A percentile compares a stretch with the other conserved stretches of the same genome.
These are phyloP conservation scores for Gaillardinia entomophila DNA, from an alignment of 805 yeast species.

Conservation along the genomic window DNA sequence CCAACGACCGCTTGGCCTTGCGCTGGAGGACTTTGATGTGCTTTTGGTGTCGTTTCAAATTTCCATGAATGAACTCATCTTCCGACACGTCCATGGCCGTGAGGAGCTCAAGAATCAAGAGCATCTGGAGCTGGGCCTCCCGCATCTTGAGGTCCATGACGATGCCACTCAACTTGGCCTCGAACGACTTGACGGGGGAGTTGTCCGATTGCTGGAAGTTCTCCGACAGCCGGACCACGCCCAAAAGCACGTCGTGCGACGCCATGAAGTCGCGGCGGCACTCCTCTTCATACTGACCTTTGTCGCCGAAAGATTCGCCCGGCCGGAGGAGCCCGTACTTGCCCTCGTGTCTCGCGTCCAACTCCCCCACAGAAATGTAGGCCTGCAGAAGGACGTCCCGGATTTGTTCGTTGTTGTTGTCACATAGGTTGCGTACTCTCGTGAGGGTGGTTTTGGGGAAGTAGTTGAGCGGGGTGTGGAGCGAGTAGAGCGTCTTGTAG, in stretches of 20 bases:
- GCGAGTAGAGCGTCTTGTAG: slow-evolving; percentile 30
- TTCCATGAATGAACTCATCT: slow-evolving; percentile 21
- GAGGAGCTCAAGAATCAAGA: slow-evolving; percentile 43
- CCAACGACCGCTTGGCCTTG: slow-evolving; percentile 14
- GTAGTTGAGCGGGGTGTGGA: slow-evolving; percentile 35
- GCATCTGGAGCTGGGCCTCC: slow-evolving; percentile 52
- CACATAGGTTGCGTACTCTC: slow-evolving; percentile 40
- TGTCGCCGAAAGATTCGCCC: slow-evolving; percentile 4
- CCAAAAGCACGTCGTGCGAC: slow-evolving; percentile 12
- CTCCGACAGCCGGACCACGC: neutral
- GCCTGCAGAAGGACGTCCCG: slow-evolving; percentile 22
- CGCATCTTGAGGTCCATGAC: slow-evolving; percentile 42
- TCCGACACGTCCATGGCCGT: slow-evolving; percentile 28
- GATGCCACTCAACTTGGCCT: slow-evolving; percentile 19
- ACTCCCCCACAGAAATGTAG: slow-evolving; percentile 26
- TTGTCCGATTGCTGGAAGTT: neutral
- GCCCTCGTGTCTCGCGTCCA: slow-evolving; percentile 40
- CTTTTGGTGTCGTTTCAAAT: slow-evolving; percentile 22
- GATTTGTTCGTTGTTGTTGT: slow-evolving; percentile 10
- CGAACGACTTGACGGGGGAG: slow-evolving; percentile 1
- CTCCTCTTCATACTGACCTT: slow-evolving; percentile 14
- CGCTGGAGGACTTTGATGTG: slow-evolving; percentile 13
- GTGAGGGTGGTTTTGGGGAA: slow-evolving; percentile 46
- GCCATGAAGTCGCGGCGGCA: slow-evolving; percentile 15
- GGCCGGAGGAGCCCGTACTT: slow-evolving; percentile 16